Conservation (phyloP, 306 rosid genomes). For the Acacia melanoxylon region DNA sequence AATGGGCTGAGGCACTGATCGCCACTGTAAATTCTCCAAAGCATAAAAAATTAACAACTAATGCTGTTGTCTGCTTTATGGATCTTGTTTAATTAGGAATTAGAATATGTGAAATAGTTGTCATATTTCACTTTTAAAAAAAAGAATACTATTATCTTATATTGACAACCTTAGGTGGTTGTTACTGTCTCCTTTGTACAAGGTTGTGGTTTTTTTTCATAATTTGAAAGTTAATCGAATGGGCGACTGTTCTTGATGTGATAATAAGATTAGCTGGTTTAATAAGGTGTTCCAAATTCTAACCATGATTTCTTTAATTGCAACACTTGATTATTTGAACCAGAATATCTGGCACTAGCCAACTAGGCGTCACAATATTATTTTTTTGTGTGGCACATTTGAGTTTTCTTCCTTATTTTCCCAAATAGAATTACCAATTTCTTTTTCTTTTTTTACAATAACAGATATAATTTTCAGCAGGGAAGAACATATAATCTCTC, state of each 20-base stretch:
- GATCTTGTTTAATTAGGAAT: neutral
- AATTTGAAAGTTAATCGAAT: neutral
- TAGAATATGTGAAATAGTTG: neutral
- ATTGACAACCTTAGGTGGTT: neutral
- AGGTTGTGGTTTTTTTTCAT: neutral
- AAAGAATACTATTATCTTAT: neutral
- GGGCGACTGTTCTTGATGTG: neutral
- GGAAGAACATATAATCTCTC: conserved; percentile 73
- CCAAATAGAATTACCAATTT: conserved; percentile 17
- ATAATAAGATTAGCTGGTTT: conserved; percentile 2
- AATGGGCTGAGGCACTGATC: neutral
- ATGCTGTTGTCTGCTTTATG: conserved; percentile 2
- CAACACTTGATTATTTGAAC: conserved; percentile 9
- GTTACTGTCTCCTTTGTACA: conserved; percentile 8
- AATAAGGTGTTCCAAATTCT: neutral
- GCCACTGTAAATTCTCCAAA: neutral
- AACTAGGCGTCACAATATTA: neutral
- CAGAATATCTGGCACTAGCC: neutral
- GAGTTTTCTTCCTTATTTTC: neutral
- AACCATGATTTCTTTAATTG: neutral
- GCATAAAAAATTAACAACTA: neutral
- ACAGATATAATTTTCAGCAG: conserved; percentile 74
- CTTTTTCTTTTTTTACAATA: conserved; percentile 27
- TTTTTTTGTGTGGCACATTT: neutral
- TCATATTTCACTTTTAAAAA: neutral